phyloP scores from a whole-genome alignment of 106 monocot genomes.

The Xerophyta viscosa region DNA sequence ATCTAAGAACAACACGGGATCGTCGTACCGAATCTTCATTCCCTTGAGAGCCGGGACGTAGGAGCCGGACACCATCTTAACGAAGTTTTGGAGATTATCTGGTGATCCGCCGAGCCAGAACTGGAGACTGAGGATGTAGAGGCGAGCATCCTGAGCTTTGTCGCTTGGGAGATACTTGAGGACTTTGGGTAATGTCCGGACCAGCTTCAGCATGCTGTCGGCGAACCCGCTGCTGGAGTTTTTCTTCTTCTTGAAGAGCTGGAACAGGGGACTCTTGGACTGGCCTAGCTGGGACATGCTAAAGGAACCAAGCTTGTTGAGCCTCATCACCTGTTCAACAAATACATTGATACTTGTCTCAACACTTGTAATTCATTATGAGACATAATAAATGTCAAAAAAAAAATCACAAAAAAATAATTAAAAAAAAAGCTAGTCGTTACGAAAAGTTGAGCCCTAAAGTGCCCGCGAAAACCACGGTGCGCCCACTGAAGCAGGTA shows the following conservation, averaged over 20 bases:
- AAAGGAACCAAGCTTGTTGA: conserved; percentile 88
- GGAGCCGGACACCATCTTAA: conserved; percentile 75
- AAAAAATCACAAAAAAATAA: too few species aligned
- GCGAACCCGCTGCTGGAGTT: conserved; percentile 63
- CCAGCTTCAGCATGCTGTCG: conserved; percentile 84
- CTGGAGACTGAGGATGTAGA: conserved; percentile 82
- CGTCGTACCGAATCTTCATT: conserved; percentile 44
- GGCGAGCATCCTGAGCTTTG: conserved; percentile 82
- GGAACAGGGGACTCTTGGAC: conserved; percentile 82
- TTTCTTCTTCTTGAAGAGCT: conserved; percentile 72
- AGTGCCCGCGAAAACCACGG: too few species aligned
- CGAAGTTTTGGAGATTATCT: conserved; percentile 72
- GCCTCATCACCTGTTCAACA: too few species aligned
- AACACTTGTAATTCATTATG: too few species aligned
- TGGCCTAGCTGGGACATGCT: conserved; percentile 90
- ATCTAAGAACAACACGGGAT: conserved; percentile 70
- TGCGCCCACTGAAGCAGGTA: too few species aligned
- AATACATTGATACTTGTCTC: too few species aligned
- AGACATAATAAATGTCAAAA: too few species aligned
- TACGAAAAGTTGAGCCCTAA: too few species aligned
- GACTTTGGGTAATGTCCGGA: conserved; percentile 78
- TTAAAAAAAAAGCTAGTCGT: too few species aligned
- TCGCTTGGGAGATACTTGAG: conserved; percentile 83
- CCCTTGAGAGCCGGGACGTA: conserved; percentile 63
- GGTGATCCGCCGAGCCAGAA: conserved; percentile 92